These are phyloP conservation scores for Trapa bicornis DNA, from an alignment of 345 rosid species.

Conservation along the genomic window DNA sequence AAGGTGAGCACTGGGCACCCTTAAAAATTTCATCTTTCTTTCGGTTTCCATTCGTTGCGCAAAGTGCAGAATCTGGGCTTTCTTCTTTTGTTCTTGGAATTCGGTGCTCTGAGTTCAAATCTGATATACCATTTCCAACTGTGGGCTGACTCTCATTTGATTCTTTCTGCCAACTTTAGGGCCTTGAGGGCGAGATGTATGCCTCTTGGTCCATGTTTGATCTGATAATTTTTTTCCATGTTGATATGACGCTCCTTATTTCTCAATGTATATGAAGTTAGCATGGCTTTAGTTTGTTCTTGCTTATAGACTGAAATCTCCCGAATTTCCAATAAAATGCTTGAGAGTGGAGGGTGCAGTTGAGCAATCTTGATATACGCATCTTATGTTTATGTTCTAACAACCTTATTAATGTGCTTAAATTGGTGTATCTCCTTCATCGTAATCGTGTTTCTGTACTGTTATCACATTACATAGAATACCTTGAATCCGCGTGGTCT, in stretches of 20 bases:
- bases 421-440: too few species aligned
- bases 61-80: not conserved
- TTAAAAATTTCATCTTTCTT: too few species aligned
- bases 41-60: not conserved
- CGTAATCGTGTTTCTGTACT: too few species aligned
- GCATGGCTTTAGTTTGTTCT: not conserved
- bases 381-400: too few species aligned
- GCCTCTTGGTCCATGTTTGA: not conserved
- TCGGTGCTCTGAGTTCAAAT: not conserved
- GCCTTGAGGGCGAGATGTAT: not conserved
- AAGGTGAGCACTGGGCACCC: too few species aligned
- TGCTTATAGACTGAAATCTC: too few species aligned
- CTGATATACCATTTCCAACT: not conserved
- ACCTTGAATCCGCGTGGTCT: too few species aligned
- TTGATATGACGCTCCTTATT: not conserved
- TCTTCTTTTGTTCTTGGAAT: not conserved
- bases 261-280: too few species aligned
- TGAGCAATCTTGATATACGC: too few species aligned
- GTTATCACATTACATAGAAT: too few species aligned
- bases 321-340: not conserved
- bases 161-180: not conserved
- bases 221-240: not conserved
- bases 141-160: too few species aligned
- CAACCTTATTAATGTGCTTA: too few species aligned
- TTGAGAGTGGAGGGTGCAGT: not conserved